phyloP scores from a whole-genome alignment of 257 asterid genomes.

The Solanum piurae region DNA sequence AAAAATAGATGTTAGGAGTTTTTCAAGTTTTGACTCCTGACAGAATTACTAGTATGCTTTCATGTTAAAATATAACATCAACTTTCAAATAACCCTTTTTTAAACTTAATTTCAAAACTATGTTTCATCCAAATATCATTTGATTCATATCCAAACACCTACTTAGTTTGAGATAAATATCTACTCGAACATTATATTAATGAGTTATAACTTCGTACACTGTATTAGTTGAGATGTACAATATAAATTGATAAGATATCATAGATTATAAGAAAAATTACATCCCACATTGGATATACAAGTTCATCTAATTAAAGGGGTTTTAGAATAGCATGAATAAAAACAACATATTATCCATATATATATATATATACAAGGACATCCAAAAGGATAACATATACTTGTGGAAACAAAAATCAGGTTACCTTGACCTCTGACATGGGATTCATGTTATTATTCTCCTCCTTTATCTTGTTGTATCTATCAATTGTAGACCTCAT shows the following conservation, averaged over 20 bases:
- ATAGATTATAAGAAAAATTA: background rate
- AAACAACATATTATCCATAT: no score
- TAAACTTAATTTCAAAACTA: background rate
- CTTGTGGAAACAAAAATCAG: background rate
- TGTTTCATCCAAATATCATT: background rate
- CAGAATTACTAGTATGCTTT: background rate
- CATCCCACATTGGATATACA: background rate
- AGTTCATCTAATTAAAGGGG: background rate
- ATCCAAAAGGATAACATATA: background rate
- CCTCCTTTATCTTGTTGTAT: conserved; percentile 10
- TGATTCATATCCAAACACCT: background rate
- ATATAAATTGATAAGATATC: background rate
- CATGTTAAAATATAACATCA: background rate
- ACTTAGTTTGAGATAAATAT: background rate
- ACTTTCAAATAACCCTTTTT: background rate
- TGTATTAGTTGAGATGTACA: background rate
- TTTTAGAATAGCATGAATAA: background rate
- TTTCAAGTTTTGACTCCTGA: background rate
- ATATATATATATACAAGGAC: background rate
- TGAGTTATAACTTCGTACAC: background rate
- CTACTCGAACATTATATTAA: background rate
- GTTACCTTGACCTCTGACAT: conserved; percentile 11
- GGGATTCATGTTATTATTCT: conserved; percentile 4
- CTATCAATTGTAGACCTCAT: conserved; percentile 11
- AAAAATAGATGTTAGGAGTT: background rate